Conservation (phyloP, 129 eudicot genomes). For the Rutidosis leptorrhynchoides region DNA sequence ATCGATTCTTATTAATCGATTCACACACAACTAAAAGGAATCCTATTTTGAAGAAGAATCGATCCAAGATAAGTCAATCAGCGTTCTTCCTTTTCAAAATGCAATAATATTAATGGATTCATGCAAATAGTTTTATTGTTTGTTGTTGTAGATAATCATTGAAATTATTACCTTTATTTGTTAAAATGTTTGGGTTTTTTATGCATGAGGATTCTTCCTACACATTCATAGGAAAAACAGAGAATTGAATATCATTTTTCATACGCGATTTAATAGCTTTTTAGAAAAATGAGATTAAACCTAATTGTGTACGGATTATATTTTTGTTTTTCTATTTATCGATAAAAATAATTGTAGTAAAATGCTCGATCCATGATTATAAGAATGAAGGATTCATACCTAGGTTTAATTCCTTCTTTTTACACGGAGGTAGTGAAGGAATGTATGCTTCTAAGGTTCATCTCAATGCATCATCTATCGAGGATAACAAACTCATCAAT, state of each 20-base stretch:
- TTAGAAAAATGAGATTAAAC: neutral
- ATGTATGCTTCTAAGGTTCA: conserved; percentile 67
- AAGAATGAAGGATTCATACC: conserved; percentile 66
- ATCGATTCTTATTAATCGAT: too few species aligned
- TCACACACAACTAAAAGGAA: too few species aligned
- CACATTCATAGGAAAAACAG: neutral
- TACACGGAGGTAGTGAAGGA: conserved; percentile 89
- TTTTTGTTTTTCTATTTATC: neutral
- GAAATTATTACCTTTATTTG: too few species aligned
- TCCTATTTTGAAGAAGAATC: too few species aligned
- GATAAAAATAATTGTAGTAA: conserved; percentile 16
- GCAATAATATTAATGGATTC: too few species aligned
- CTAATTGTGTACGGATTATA: neutral
- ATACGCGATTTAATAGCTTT: neutral
- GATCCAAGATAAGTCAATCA: too few species aligned
- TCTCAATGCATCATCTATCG: conserved; percentile 37
- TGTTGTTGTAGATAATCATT: too few species aligned
- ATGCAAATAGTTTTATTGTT: too few species aligned
- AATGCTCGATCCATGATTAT: conserved; percentile 76
- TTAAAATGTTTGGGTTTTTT: too few species aligned
- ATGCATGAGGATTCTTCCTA: too few species aligned
- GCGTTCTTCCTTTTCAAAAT: too few species aligned
- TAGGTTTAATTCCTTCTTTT: conserved; percentile 68
- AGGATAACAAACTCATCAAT: conserved; percentile 40
- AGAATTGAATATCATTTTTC: neutral